These are phyloP conservation scores for Globisporangium ultimum DNA, from an alignment of 352 stramenopile species.

Conservation along the genomic window DNA sequence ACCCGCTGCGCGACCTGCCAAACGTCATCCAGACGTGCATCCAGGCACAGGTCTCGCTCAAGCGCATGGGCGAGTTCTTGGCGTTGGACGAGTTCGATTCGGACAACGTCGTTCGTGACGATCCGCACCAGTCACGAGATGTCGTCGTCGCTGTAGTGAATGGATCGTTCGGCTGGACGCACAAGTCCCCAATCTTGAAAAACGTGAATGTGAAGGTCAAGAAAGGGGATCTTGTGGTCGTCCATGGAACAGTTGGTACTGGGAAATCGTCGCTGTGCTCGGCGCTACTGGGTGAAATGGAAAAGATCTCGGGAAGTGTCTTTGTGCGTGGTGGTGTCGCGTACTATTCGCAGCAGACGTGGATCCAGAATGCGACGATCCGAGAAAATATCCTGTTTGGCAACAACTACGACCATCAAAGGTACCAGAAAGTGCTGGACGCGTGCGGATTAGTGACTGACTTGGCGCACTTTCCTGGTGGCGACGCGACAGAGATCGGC, in stretches of 20 bases:
- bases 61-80: slow-evolving; percentile 29
- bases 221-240: slow-evolving; percentile 39
- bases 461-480: slow-evolving; percentile 69
- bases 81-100: slow-evolving; percentile 14
- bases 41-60: slow-evolving; percentile 29
- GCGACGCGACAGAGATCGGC: slow-evolving; percentile 94
- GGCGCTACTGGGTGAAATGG: slow-evolving; percentile 74
- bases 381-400: slow-evolving; percentile 96
- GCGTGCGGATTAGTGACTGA: slow-evolving; percentile 87
- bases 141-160: slow-evolving; percentile 18
- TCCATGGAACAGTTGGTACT: slow-evolving; percentile 38
- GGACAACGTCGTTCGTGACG: slow-evolving; percentile 9
- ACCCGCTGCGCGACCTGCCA: slow-evolving; percentile 27
- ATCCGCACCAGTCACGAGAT: neutral
- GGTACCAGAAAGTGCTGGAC: slow-evolving; percentile 61
- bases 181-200: slow-evolving; percentile 13
- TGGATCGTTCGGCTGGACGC: slow-evolving; percentile 25
- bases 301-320: slow-evolving; percentile 31
- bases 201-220: slow-evolving; percentile 25
- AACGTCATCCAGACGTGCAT: slow-evolving; percentile 21
- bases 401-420: slow-evolving; percentile 36
- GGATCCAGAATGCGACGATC: slow-evolving; percentile 45
- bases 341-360: slow-evolving; percentile 79
- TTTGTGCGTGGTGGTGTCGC: slow-evolving; percentile 37
- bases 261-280: slow-evolving; percentile 50